These are phyloP conservation scores for Pyrus betulifolia DNA, from an alignment of 306 rosid genomes.

Conservation along the genomic window DNA sequence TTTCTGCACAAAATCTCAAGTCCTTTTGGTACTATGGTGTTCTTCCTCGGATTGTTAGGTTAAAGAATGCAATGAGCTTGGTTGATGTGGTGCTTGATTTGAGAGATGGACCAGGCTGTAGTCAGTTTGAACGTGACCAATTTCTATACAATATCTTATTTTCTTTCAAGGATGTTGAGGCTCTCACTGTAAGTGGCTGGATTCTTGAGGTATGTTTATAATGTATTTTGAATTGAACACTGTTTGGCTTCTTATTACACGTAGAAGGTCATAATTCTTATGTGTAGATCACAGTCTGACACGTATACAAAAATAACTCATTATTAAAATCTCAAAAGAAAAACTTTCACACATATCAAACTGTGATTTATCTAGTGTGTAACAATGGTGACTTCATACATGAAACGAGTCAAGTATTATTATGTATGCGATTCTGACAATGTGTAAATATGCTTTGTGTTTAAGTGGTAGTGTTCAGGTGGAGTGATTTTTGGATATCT, in stretches of 20 bases:
- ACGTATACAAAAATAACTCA: too few relatives aligned
- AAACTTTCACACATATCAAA: too few relatives aligned
- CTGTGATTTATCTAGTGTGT: too few relatives aligned
- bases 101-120: neutral
- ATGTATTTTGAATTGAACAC: neutral
- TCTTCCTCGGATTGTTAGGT: slow-evolving; percentile 6
- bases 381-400: too few relatives aligned
- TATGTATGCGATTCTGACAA: neutral
- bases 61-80: neutral
- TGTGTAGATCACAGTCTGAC: too few relatives aligned
- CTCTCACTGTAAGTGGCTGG: slow-evolving; percentile 20
- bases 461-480: slow-evolving; percentile 17
- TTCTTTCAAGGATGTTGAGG: slow-evolving; percentile 15
- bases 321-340: too few relatives aligned
- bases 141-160: neutral
- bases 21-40: slow-evolving; percentile 2
- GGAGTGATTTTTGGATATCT: slow-evolving; percentile 20
- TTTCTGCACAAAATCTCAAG: slow-evolving; percentile 7
- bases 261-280: too few relatives aligned
- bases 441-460: neutral
- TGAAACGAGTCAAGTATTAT: too few relatives aligned
- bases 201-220: slow-evolving; percentile 20
- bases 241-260: too few relatives aligned
- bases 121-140: slow-evolving; percentile 21
- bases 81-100: slow-evolving; percentile 11